Evolutionary conservation across 495 filamentous ascomycete genomes (phyloP).

Genomic region (Penicillium angulare): DNA sequence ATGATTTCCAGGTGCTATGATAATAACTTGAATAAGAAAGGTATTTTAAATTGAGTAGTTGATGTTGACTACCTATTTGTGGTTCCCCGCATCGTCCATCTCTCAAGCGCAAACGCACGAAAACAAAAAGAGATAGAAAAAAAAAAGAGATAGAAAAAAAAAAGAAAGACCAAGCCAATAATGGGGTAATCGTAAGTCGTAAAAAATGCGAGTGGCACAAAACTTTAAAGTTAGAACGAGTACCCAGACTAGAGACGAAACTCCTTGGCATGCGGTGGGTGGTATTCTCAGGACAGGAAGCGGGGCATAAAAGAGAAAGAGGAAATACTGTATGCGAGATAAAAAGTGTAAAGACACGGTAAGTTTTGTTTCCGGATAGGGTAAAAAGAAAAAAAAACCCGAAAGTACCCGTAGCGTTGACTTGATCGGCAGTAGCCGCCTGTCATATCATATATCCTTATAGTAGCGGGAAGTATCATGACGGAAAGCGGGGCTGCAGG

Average conservation of each 20-base stretch:
- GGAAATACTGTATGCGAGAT: not conserved
- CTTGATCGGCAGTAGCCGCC: conserved; percentile 20
- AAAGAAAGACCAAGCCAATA: not conserved
- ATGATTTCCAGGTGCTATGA: too few relatives aligned
- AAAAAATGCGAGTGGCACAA: conserved; percentile 1
- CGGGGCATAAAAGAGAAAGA: not conserved
- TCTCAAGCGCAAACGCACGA: not conserved
- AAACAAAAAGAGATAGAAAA: not conserved
- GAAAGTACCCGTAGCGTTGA: not conserved
- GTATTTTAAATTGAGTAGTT: not conserved
- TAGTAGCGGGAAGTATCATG: conserved; percentile 9
- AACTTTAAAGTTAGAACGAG: conserved; percentile 2
- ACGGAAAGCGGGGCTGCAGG: conserved; percentile 19
- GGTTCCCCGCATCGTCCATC: not conserved
- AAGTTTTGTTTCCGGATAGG: not conserved
- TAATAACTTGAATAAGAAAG: not conserved
- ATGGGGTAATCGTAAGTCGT: conserved; percentile 1
- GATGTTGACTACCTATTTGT: too few relatives aligned
- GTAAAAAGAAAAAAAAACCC: not conserved
- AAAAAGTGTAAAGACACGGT: not conserved
- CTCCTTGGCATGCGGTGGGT: too few relatives aligned
- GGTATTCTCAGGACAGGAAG: too few relatives aligned
- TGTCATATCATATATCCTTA: conserved; percentile 18
- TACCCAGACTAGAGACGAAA: conserved; percentile 11
- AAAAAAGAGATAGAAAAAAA: not conserved